Evolutionary conservation across 202 grass and related monocot species (phyloP).

Genomic region (Sporobolus alterniflorus): DNA sequence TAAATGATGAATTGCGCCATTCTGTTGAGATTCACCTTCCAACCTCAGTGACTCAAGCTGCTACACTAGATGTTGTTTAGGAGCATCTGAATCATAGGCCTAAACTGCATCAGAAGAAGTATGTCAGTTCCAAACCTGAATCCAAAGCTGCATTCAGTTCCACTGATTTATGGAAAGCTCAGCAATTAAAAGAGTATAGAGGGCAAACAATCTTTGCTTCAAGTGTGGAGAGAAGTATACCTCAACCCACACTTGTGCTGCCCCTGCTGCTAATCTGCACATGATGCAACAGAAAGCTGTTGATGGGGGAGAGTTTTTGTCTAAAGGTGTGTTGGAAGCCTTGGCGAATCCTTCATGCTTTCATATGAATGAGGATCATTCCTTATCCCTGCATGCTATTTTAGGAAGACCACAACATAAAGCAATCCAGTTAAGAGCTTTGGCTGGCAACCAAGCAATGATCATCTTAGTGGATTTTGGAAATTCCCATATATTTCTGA

Average conservation of each 20-base stretch:
- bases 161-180: neutral
- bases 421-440: no score
- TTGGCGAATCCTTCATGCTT: no score
- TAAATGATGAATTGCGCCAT: neutral
- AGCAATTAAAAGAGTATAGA: neutral
- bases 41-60: neutral
- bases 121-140: neutral
- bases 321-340: neutral
- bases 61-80: neutral
- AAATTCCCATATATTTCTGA: neutral
- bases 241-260: no score
- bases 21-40: neutral
- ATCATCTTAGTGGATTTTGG: no score
- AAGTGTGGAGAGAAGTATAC: neutral
- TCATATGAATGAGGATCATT: no score
- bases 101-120: neutral
- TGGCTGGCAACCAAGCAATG: no score
- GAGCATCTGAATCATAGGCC: neutral
- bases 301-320: neutral
- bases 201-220: neutral
- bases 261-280: neutral
- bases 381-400: no score
- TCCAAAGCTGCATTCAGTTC: fast-evolving
- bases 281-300: fast-evolving
- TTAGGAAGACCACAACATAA: no score